These are phyloP conservation scores for Castanea mollissima DNA, from an alignment of 306 rosid species.

Conservation along the genomic window DNA sequence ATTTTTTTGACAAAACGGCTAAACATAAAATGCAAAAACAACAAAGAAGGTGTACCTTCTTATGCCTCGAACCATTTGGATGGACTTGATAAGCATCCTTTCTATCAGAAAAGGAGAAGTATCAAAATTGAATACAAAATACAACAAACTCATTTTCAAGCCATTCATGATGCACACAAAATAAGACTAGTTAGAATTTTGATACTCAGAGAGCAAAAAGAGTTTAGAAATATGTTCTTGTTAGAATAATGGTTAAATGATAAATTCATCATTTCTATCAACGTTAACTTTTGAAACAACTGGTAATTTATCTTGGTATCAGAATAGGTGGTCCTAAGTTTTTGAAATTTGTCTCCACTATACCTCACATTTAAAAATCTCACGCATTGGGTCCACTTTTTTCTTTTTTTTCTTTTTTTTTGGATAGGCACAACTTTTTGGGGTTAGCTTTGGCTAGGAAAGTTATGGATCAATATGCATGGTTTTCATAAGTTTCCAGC, in stretches of 20 bases:
- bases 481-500: background rate
- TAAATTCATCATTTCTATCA: too few relatives aligned
- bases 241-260: too few relatives aligned
- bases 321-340: too few relatives aligned
- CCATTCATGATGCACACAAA: slow-evolving; percentile 3
- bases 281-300: too few relatives aligned
- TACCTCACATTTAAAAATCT: too few relatives aligned
- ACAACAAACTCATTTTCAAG: slow-evolving; percentile 16
- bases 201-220: background rate
- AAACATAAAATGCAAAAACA: slow-evolving; percentile 8
- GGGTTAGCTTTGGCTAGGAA: background rate
- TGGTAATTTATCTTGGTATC: too few relatives aligned
- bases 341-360: too few relatives aligned
- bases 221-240: background rate
- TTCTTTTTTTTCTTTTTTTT: background rate
- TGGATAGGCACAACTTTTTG: background rate
- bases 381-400: too few relatives aligned
- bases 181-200: background rate
- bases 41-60: slow-evolving; percentile 44
- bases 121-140: slow-evolving; percentile 9
- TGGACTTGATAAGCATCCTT: slow-evolving; percentile 41
- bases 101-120: slow-evolving; percentile 31
- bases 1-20: background rate
- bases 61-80: slow-evolving; percentile 39
- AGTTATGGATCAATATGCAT: background rate